phyloP scores from a whole-genome alignment of 768 basidiomycete genomes.

The Boletellus emodensis region DNA sequence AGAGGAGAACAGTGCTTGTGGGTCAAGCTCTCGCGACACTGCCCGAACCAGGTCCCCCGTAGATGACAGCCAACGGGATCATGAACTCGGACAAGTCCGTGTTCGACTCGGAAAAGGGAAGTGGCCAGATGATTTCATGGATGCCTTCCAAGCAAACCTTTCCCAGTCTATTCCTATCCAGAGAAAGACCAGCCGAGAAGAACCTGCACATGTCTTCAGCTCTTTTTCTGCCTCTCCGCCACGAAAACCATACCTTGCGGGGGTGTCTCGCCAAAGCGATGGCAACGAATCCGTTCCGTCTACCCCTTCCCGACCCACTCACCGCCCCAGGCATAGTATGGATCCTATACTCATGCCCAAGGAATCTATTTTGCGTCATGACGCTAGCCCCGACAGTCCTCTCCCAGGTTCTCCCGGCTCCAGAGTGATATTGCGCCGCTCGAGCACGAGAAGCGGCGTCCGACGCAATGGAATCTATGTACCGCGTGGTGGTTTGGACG shows the following conservation, averaged over 20 bases:
- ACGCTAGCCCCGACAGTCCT: conserved; percentile 56
- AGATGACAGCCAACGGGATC: conserved; percentile 21
- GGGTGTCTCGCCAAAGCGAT: conserved; percentile 41
- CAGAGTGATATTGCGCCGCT: conserved; percentile 51
- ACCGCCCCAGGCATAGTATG: conserved; percentile 61
- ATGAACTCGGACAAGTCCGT: conserved; percentile 30
- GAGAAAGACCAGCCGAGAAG: conserved; percentile 18
- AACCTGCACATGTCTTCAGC: conserved; percentile 23
- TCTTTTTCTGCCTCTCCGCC: conserved; percentile 44
- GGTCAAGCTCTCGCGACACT: conserved; percentile 41
- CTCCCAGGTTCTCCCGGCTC: conserved; percentile 32
- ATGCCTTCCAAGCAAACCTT: conserved; percentile 44
- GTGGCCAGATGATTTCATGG: conserved; percentile 80
- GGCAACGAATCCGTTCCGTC: conserved; percentile 40
- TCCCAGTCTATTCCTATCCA: conserved; percentile 29
- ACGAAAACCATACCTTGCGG: conserved; percentile 55
- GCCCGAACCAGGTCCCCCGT: conserved; percentile 15
- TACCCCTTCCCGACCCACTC: conserved; percentile 50
- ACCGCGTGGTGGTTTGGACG: conserved; percentile 37
- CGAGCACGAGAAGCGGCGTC: conserved; percentile 50
- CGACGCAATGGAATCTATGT: conserved; percentile 47
- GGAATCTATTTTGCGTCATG: conserved; percentile 45
- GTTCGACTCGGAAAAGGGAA: conserved; percentile 72
- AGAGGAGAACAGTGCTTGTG: conserved; percentile 50
- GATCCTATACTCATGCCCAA: conserved; percentile 52